A percentile compares a stretch with the other conserved stretches of the same genome.
phyloP scores from a whole-genome alignment of 352 stramenopile genomes.

The Globisporangium barbulae region DNA sequence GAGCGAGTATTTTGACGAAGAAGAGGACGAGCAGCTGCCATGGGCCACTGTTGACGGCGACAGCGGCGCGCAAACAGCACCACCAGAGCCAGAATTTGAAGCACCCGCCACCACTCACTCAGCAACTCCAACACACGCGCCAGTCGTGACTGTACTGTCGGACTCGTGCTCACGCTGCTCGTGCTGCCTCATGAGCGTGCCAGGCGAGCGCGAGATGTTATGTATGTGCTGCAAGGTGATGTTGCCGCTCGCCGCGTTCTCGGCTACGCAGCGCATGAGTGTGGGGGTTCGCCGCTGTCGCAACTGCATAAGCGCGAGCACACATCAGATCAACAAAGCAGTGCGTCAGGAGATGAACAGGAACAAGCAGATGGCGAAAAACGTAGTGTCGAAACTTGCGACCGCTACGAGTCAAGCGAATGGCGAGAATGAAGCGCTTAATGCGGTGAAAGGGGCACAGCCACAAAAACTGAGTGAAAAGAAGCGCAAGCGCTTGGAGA shows the following conservation, averaged over 20 bases:
- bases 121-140: not conserved
- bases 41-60: not conserved
- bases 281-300: too few species aligned
- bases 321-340: not conserved
- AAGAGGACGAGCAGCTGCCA: not conserved
- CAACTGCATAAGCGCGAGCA: not conserved
- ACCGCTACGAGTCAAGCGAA: too few species aligned
- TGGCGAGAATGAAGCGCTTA: too few species aligned
- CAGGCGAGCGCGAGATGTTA: not conserved
- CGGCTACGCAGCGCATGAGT: not conserved
- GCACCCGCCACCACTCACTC: not conserved
- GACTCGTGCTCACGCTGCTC: not conserved
- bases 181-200: not conserved
- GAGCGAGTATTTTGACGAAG: not conserved
- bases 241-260: not conserved
- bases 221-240: not conserved
- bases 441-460: too few species aligned
- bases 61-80: not conserved
- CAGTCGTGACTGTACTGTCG: not conserved
- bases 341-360: not conserved
- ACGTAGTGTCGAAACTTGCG: too few species aligned
- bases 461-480: too few species aligned
- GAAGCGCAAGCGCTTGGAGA: too few species aligned
- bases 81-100: not conserved
- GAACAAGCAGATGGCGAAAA: too few species aligned